Conservation (phyloP, 2,329 filamentous ascomycete species). For the Cercospora citrullina region DNA sequence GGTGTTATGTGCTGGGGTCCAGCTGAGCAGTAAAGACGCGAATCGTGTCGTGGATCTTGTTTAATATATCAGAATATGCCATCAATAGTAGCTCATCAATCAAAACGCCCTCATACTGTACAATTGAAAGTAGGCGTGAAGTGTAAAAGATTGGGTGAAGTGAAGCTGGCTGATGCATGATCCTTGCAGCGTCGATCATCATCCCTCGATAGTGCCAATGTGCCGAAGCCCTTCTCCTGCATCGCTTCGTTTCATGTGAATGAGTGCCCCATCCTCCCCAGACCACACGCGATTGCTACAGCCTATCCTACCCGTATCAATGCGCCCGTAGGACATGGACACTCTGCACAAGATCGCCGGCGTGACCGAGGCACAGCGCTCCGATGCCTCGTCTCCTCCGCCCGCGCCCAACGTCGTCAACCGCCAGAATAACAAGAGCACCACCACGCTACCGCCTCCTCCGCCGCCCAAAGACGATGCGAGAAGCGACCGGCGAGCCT, state of each 20-base stretch:
- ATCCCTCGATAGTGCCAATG: slow-evolving; percentile 1
- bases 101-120: background rate
- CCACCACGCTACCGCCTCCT: slow-evolving; percentile 28
- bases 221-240: background rate
- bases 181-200: slow-evolving; percentile 4
- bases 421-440: slow-evolving; percentile 14
- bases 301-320: slow-evolving; percentile 5
- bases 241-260: slow-evolving; percentile 1
- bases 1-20: background rate
- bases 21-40: background rate
- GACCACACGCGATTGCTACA: slow-evolving; percentile 10
- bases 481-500: slow-evolving; percentile 29
- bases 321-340: slow-evolving; percentile 31
- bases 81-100: background rate
- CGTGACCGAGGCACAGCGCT: slow-evolving; percentile 33
- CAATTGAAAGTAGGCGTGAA: background rate
- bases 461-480: slow-evolving; percentile 21
- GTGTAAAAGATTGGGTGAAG: background rate
- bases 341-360: slow-evolving; percentile 39
- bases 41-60: background rate
- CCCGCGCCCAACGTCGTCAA: slow-evolving; percentile 17
- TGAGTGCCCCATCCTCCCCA: background rate
- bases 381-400: slow-evolving; percentile 27
- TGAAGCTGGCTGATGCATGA: background rate
- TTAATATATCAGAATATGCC: background rate